Percentiles rank a stretch among this genome's conserved stretches.
These are phyloP conservation scores for Kwoniella dejecticola DNA, from an alignment of 768 basidiomycete genomes.

Conservation along the genomic window DNA sequence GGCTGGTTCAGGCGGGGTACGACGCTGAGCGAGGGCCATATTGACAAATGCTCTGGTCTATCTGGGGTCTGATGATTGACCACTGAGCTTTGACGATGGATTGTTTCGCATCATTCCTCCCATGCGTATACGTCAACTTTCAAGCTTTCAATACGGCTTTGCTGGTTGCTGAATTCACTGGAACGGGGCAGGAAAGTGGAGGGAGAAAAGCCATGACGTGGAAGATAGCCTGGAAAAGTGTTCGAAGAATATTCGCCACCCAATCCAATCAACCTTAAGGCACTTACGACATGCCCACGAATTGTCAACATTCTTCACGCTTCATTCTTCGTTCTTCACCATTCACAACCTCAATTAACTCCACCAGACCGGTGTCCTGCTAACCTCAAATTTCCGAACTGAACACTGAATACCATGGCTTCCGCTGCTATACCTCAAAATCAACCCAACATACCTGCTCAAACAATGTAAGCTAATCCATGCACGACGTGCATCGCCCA, in stretches of 20 bases:
- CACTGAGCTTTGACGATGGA: no score
- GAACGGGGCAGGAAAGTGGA: background rate
- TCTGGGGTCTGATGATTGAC: no score
- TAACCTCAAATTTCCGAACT: no score
- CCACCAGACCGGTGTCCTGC: no score
- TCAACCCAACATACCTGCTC: background rate
- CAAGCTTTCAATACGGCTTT: no score
- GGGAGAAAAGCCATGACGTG: constrained; percentile 8
- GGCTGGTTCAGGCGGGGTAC: background rate
- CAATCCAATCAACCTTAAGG: constrained; percentile 2
- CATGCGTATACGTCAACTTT: no score
- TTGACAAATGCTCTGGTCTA: background rate
- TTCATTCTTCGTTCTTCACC: background rate
- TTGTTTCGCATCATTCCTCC: no score
- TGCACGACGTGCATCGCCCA: no score
- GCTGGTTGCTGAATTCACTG: no score
- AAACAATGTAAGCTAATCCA: constrained; percentile 4
- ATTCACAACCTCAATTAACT: no score
- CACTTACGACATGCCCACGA: background rate
- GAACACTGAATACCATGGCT: background rate
- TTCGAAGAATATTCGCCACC: constrained; percentile 14
- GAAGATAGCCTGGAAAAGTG: background rate
- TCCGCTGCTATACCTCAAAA: background rate
- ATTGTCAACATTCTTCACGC: no score
- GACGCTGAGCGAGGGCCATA: constrained; percentile 8